Evolutionary conservation across 805 yeast genomes (phyloP).

Genomic region (Spathaspora passalidarum): DNA sequence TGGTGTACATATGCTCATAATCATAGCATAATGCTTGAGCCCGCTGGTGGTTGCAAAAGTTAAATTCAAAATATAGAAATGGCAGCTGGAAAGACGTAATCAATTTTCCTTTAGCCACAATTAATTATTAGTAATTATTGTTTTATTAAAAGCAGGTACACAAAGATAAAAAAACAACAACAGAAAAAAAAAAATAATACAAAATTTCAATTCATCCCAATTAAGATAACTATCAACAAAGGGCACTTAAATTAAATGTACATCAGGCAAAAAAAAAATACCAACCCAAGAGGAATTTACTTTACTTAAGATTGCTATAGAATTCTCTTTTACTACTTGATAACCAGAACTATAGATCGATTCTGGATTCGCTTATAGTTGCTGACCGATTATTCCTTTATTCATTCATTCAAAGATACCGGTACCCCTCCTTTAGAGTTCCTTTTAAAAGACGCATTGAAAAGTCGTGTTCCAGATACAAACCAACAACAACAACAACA

Average conservation of each 20-base stretch:
- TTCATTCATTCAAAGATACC: not conserved
- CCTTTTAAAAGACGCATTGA: too few relatives aligned
- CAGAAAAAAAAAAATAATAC: not conserved
- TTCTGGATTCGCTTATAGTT: too few relatives aligned
- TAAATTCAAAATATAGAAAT: not conserved
- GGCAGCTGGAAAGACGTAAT: not conserved
- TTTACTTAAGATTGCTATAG: too few relatives aligned
- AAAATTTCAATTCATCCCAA: not conserved
- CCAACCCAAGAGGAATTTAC: not conserved
- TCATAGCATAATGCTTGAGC: too few relatives aligned
- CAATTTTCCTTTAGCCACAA: not conserved
- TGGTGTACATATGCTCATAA: not conserved
- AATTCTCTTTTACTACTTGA: too few relatives aligned
- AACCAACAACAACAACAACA: not conserved
- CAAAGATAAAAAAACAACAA: not conserved
- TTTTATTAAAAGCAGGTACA: not conserved
- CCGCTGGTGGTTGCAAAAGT: not conserved
- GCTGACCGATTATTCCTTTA: too few relatives aligned
- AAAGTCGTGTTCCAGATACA: not conserved
- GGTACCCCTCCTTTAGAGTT: too few relatives aligned
- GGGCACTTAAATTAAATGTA: not conserved
- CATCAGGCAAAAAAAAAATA: not conserved
- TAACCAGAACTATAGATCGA: not conserved
- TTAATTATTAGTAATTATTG: not conserved
- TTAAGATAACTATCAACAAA: not conserved